A percentile compares a stretch with the other conserved stretches of the same genome.
These are phyloP conservation scores for Tricholoma saponaceum DNA, from an alignment of 768 basidiomycete species.

Conservation along the genomic window DNA sequence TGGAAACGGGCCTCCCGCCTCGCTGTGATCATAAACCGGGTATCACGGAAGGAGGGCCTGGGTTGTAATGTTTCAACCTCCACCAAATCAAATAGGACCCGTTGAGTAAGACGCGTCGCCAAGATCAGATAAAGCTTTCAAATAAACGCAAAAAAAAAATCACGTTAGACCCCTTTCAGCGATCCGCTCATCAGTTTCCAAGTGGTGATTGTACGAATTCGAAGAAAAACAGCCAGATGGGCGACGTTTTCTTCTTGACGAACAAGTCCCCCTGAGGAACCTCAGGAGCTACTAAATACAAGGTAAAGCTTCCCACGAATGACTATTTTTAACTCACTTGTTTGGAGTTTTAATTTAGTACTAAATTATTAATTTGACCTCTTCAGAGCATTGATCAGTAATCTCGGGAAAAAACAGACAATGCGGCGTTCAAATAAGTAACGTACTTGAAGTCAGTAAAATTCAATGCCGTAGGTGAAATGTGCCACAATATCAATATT, in stretches of 20 bases:
- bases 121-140: neutral
- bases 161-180: neutral
- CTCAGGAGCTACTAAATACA: too few species aligned
- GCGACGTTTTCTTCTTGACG: neutral
- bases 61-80: neutral
- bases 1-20: neutral
- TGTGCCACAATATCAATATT: too few species aligned
- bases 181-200: neutral
- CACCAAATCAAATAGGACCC: neutral
- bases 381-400: too few species aligned
- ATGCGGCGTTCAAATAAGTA: too few species aligned
- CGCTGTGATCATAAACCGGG: neutral
- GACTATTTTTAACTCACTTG: neutral
- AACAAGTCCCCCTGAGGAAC: neutral
- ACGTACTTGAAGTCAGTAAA: too few species aligned
- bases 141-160: neutral
- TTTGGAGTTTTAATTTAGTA: neutral
- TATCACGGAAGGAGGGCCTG: neutral
- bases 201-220: neutral
- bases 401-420: too few species aligned
- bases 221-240: neutral
- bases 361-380: too few species aligned
- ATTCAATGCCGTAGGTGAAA: too few species aligned
- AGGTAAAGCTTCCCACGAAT: neutral
- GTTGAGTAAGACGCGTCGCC: slow-evolving; percentile 1